Conservation (phyloP, 1,284 basidiomycete species). For the Papiliotrema flavescens region DNA sequence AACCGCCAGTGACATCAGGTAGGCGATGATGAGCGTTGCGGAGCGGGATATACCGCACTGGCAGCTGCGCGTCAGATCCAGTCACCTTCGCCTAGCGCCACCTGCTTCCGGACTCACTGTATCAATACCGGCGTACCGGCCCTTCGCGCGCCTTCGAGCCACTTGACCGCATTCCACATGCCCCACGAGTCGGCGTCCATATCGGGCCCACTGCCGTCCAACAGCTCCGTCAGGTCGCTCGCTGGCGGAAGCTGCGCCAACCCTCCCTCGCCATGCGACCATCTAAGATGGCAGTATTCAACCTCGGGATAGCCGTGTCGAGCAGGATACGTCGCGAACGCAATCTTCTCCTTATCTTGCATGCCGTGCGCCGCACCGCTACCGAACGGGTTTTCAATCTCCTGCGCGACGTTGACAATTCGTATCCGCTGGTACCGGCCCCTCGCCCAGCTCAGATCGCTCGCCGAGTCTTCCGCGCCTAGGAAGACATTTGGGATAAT, state of each 20-base stretch:
- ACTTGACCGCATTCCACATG: slow-evolving; percentile 73
- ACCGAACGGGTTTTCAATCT: slow-evolving; percentile 70
- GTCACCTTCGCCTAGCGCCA: not conserved
- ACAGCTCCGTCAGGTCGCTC: slow-evolving; percentile 21
- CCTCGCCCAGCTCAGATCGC: slow-evolving; percentile 37
- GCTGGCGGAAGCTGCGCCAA: slow-evolving; percentile 58
- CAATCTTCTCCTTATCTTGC: slow-evolving; percentile 15
- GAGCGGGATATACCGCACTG: slow-evolving; percentile 95
- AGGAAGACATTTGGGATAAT: slow-evolving; percentile 87
- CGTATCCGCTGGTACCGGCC: slow-evolving; percentile 12
- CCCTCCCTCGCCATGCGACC: slow-evolving; percentile 91
- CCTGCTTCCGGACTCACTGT: slow-evolving; percentile 69
- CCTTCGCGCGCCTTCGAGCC: slow-evolving; percentile 70
- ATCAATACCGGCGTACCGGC: slow-evolving; percentile 76
- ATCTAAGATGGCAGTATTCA: slow-evolving; percentile 87
- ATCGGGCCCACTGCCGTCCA: not conserved
- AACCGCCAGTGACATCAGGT: slow-evolving; percentile 90
- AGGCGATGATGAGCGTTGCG: slow-evolving; percentile 86
- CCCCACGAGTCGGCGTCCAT: slow-evolving; percentile 48
- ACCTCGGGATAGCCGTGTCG: slow-evolving; percentile 63
- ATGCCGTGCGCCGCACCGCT: not conserved
- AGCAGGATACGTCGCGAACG: slow-evolving; percentile 15
- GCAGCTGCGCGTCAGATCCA: slow-evolving; percentile 58
- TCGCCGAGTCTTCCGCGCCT: slow-evolving; percentile 89
- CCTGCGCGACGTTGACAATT: slow-evolving; percentile 91